Base-by-base conservation (phyloP, 805 yeast genomes). In the Saccharomycopsis schoenii region DNA sequence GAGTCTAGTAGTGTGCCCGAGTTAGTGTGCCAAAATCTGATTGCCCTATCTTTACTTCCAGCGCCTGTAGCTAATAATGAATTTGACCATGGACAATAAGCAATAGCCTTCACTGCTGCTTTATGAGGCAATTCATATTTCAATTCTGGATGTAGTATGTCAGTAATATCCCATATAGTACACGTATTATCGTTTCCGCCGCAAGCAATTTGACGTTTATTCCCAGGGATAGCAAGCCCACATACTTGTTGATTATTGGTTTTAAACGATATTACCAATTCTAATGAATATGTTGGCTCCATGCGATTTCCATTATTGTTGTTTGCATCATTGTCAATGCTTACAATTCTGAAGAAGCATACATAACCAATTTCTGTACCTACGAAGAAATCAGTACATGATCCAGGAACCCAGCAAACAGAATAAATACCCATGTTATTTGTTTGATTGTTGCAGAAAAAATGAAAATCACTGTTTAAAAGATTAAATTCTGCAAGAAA, bases 21-120 rank as follows among this genome's bases (percentile, higher is more conserved):
- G 2, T 75, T 74, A 0, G 94, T 80, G 70, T 92, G 96, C 97
- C 97, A 91, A 70, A 90, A 89, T 61, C 92, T 70, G 41, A 58
- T 81, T n/a, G 80, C 80, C 58, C 92, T 75, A 70, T 92, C 97
- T 66, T 83, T 84, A 21, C 86, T 82, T 0, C 97, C 97, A 2
- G 94, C 97, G 0, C 97, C 97, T 0, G 97, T 90, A 0, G 93
- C 97, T 41, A 92, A 70, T 9, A 92, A 72, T 1, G 86, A 78
- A 14, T 83, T 83, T 19, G 89, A 79, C 97, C 97, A 91, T 0
- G 97, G 97, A 69, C 97, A 92, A 67, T 82, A 92, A 2, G 93
- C 87, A 55, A 92, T 75, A 0, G 97, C 97, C 67, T 91, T 91
- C 0, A 92, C 92, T 0, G 97, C 97, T 1, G 97, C 96, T 1